phyloP scores from a whole-genome alignment of 192 early-diverging fungal species.

The Linnemannia schmuckeri region DNA sequence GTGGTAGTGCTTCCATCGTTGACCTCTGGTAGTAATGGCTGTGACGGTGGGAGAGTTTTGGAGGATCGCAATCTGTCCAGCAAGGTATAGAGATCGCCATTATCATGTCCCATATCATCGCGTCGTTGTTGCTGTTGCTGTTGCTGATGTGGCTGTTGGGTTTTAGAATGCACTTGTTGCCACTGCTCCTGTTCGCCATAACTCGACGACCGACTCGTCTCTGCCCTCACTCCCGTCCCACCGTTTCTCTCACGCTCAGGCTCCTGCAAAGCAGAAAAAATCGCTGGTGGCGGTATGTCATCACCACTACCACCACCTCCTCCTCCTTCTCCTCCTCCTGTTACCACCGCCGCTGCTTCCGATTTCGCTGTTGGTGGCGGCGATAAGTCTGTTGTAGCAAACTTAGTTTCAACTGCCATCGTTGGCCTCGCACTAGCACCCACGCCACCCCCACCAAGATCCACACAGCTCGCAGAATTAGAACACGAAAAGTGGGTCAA shows the following conservation, averaged over 20 bases:
- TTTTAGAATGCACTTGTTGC: background rate
- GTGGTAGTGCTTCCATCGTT: background rate
- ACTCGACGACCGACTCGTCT: background rate
- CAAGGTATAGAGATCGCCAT: background rate
- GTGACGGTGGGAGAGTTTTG: background rate
- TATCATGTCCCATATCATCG: background rate
- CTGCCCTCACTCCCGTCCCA: conserved; percentile 5
- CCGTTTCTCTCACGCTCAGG: background rate
- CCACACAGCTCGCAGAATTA: conserved; percentile 24
- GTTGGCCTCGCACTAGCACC: background rate
- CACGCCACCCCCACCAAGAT: conserved; percentile 7
- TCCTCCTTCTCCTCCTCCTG: background rate
- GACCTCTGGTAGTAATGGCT: background rate
- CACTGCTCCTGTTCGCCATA: background rate
- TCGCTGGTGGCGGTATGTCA: background rate
- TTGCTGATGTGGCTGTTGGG: background rate
- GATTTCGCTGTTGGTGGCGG: background rate
- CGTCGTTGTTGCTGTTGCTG: background rate
- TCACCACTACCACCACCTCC: too few species aligned
- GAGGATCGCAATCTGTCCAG: background rate
- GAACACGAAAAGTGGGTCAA: conserved; percentile 32
- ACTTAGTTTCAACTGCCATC: background rate
- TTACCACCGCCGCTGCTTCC: background rate
- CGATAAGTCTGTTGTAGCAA: background rate
- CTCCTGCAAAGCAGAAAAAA: too few species aligned